phyloP scores from a whole-genome alignment of 2,329 filamentous ascomycete species.

The Stagonosporopsis chrysanthemi region DNA sequence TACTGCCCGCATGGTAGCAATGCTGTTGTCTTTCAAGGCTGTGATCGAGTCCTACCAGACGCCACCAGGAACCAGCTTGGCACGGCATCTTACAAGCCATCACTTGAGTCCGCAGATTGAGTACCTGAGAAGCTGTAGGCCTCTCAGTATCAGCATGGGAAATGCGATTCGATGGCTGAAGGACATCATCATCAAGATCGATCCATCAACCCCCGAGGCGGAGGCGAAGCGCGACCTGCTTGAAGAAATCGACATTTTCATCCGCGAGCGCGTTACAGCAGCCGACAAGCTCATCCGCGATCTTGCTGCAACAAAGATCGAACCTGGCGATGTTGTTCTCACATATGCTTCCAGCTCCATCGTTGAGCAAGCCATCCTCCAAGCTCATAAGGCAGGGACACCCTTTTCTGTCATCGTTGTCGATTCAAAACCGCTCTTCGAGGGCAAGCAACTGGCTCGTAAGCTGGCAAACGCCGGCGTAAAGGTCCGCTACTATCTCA shows the following conservation, averaged over 20 bases:
- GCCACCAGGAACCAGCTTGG: slow-evolving; percentile 81
- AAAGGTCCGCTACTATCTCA: slow-evolving; percentile 80
- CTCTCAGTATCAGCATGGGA: slow-evolving; percentile 95
- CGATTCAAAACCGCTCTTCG: slow-evolving; percentile 75
- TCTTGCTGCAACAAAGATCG: slow-evolving; percentile 77
- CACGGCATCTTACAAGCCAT: slow-evolving; percentile 89
- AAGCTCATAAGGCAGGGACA: slow-evolving; percentile 73
- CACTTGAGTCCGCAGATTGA: slow-evolving; percentile 94
- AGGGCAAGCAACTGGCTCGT: slow-evolving; percentile 75
- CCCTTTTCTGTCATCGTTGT: slow-evolving; percentile 85
- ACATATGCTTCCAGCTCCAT: slow-evolving; percentile 88
- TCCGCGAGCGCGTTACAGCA: slow-evolving; percentile 86
- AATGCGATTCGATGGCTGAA: slow-evolving; percentile 97
- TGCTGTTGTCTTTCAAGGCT: slow-evolving; percentile 86
- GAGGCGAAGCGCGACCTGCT: slow-evolving; percentile 82
- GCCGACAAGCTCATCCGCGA: slow-evolving; percentile 86
- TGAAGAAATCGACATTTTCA: slow-evolving; percentile 85
- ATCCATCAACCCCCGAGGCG: slow-evolving; percentile 81
- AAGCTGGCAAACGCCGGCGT: slow-evolving; percentile 74
- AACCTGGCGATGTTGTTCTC: slow-evolving; percentile 80
- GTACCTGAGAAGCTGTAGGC: slow-evolving; percentile 91
- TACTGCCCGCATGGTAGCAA: slow-evolving; percentile 85
- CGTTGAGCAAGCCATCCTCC: slow-evolving; percentile 80
- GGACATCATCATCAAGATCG: slow-evolving; percentile 87
- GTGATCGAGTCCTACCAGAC: slow-evolving; percentile 94